Evolutionary conservation across 2,329 filamentous ascomycete species (phyloP).

Genomic region (Aspergillus terreus): DNA sequence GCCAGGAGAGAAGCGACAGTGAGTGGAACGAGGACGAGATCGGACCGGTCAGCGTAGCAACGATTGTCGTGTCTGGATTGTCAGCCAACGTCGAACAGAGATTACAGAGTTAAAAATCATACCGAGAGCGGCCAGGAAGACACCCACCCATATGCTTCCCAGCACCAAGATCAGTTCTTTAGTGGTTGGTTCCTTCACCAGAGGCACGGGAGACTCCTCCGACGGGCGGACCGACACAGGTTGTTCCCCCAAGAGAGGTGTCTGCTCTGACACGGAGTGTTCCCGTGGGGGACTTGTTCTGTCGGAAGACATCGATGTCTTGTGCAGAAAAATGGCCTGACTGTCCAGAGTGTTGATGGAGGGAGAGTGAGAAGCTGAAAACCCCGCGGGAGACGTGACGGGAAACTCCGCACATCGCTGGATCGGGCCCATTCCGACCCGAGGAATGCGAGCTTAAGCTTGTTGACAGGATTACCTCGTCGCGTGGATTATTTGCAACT

Average conservation of each 20-base stretch:
- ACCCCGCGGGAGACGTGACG: no score
- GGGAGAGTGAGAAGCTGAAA: no score
- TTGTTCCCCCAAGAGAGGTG: conserved; percentile 26
- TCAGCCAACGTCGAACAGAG: background rate
- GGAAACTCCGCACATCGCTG: no score
- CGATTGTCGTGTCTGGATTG: conserved; percentile 68
- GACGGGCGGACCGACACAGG: conserved; percentile 8
- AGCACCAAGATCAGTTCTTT: conserved; percentile 48
- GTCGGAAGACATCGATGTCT: conserved; percentile 10
- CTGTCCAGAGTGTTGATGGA: no score
- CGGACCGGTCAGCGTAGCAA: conserved; percentile 78
- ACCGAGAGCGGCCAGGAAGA: conserved; percentile 57
- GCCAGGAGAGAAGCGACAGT: conserved; percentile 78
- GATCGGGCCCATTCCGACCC: no score
- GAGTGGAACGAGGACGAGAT: conserved; percentile 82
- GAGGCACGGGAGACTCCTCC: conserved; percentile 13
- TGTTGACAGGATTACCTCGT: no score
- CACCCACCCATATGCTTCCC: conserved; percentile 50
- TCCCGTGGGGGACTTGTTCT: conserved; percentile 4
- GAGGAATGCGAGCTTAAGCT: no score
- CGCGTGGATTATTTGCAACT: no score
- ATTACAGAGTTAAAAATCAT: background rate
- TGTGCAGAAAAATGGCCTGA: background rate
- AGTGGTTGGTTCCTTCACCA: conserved; percentile 45
- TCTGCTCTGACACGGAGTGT: conserved; percentile 26